Evolutionary conservation across 2,329 filamentous ascomycete species (phyloP).

Genomic region (Coniochaeta sp.): DNA sequence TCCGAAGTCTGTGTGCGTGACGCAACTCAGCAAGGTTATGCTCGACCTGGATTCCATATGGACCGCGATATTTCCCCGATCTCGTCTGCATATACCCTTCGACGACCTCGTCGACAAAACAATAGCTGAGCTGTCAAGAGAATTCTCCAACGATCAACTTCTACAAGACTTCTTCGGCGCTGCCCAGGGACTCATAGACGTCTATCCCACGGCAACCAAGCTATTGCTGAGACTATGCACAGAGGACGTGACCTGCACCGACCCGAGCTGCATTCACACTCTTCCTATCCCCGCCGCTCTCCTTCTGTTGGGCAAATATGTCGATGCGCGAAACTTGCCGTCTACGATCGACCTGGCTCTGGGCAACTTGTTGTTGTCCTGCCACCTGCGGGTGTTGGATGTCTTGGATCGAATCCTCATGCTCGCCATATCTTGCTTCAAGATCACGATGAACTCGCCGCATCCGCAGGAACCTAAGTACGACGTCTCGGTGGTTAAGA

Average conservation of each 20-base stretch:
- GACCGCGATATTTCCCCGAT: slow-evolving; percentile 11
- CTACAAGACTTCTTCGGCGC: slow-evolving; percentile 27
- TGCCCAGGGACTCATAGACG: slow-evolving; percentile 25
- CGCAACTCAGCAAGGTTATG: slow-evolving; percentile 14
- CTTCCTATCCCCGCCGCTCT: slow-evolving; percentile 11
- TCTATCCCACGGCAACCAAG: slow-evolving; percentile 25
- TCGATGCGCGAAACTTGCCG: slow-evolving; percentile 2
- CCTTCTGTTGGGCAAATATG: slow-evolving; percentile 8
- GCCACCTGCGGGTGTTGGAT: slow-evolving; percentile 29
- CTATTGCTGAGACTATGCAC: slow-evolving; percentile 10
- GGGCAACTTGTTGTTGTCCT: slow-evolving; percentile 27
- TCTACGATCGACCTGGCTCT: slow-evolving; percentile 25
- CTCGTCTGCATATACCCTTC: slow-evolving; percentile 17
- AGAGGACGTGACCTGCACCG: slow-evolving; percentile 16
- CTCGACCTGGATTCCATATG: slow-evolving; percentile 19
- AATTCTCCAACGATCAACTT: slow-evolving; percentile 16
- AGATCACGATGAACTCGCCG: slow-evolving; percentile 19
- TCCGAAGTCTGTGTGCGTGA: not conserved
- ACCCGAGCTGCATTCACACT: slow-evolving; percentile 26
- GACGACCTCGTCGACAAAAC: slow-evolving; percentile 15
- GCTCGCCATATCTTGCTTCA: slow-evolving; percentile 24
- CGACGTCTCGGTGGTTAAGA: slow-evolving; percentile 30
- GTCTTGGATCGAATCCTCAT: slow-evolving; percentile 26
- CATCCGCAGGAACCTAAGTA: slow-evolving; percentile 22
- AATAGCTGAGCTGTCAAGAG: slow-evolving; percentile 15